Percentiles rank a stretch among this genome's conserved stretches.
Conservation (phyloP, 768 basidiomycete genomes). For the Suillus lakei region DNA sequence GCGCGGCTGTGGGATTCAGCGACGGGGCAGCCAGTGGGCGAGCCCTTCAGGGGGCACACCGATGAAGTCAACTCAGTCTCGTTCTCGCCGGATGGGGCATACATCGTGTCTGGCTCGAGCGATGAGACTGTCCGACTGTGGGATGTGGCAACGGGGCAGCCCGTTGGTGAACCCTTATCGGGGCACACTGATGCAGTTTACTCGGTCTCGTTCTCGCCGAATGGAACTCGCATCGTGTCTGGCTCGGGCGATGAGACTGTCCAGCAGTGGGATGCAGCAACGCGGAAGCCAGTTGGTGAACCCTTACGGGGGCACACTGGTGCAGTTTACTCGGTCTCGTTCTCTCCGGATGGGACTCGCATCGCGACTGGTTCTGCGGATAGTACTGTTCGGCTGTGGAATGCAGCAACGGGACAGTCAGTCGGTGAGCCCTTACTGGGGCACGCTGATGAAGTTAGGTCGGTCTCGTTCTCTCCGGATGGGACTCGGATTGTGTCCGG, state of each 20-base stretch:
- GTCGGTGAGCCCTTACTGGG: too few species aligned
- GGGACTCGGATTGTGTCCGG: too few species aligned
- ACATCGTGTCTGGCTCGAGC: not conserved
- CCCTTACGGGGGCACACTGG: not conserved
- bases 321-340: rapidly evolving
- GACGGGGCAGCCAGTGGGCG: not conserved
- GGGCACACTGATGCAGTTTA: not conserved
- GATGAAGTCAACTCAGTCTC: not conserved
- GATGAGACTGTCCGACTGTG: not conserved
- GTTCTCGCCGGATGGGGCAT: not conserved
- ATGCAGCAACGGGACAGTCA: not conserved
- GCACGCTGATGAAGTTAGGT: too few species aligned
- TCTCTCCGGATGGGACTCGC: not conserved
- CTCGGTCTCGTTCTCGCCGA: not conserved
- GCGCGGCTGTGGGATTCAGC: not conserved
- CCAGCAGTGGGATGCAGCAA: not conserved
- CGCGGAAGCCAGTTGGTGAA: not conserved
- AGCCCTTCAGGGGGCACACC: not conserved
- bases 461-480: too few species aligned
- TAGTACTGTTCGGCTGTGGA: too few species aligned
- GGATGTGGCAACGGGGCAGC: not conserved
- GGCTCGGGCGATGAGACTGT: not conserved
- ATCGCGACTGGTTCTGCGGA: not conserved
- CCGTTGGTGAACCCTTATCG: not conserved
- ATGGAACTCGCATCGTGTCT: not conserved